Base-by-base conservation (phyloP, 805 yeast species). In the Cyberlindnera maclurae region DNA sequence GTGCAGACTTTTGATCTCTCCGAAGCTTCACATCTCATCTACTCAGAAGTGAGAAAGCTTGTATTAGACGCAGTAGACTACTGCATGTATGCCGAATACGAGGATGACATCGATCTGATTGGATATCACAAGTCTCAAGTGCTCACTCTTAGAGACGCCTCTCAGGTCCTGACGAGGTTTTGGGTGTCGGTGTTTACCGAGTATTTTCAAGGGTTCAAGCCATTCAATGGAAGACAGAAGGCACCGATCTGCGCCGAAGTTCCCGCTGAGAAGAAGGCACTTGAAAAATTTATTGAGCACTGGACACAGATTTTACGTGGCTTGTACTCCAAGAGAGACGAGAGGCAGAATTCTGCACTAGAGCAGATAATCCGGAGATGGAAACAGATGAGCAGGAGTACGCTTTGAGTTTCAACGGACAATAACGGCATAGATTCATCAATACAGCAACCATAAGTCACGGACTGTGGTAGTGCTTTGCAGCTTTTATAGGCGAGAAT, bases 171-270 rank as follows among this genome's bases (percentile, higher is more conserved):
- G 12, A 58, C 60, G 7, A 54, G 71, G 46, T 75, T 65, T 49
- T 70, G 78, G 71, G 52, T 75, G 1, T 68, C 87, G 1, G 81
- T 75, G 1, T 83, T 83, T 51, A 55, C 70, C 4, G 73, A 64
- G 3, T 72, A 68, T 40, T 73, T 80, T 40, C 38, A 44, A 9
- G 34, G 36, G 4, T 31, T 44, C 3, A 42, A 40, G 36, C 45
- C 60, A 34, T 40, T 48, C 43, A 27, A 41, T 37, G 26, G 46
- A 13, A 40, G 50, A 29, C 55, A 44, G 39, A 53, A 51, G 34
- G 29, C 40, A 2, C 63, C 67, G 0, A 16, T 35, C 5, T 37
- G 31, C 18, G 39, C 49, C 1, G 28, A 35, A 5, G 18, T 51
- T 0, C 77, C 81, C 0, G n/a, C 13, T 27, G 2, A 38, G 43